These are phyloP conservation scores for Quercus tomentella DNA, from an alignment of 331 rosid species.

Conservation along the genomic window DNA sequence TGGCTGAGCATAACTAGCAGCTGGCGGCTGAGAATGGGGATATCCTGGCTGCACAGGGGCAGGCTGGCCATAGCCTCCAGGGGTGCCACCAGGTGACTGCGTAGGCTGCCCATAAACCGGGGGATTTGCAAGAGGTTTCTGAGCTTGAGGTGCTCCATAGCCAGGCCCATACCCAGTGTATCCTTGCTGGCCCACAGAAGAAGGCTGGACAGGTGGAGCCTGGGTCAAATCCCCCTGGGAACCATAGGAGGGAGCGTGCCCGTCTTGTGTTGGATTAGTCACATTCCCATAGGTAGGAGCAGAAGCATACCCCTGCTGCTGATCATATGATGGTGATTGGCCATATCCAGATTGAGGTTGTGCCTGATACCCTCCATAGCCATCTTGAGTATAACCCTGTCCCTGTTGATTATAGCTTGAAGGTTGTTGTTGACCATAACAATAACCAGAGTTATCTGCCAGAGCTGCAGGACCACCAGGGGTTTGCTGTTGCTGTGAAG, in stretches of 20 bases:
- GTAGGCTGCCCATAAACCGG: slow-evolving; percentile 71
- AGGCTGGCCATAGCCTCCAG: slow-evolving; percentile 64
- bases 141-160: slow-evolving; percentile 70
- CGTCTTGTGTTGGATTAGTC: slow-evolving; percentile 63
- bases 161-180: slow-evolving; percentile 60
- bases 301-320: slow-evolving; percentile 76
- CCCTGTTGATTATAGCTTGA: slow-evolving; percentile 81
- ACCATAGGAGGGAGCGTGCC: slow-evolving; percentile 56
- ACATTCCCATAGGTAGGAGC: slow-evolving; percentile 59
- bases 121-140: slow-evolving; percentile 63
- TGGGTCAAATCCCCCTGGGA: slow-evolving; percentile 73
- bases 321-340: slow-evolving; percentile 81
- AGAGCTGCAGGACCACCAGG: slow-evolving; percentile 67
- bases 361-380: slow-evolving; percentile 70
- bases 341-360: slow-evolving; percentile 81
- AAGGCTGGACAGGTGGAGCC: slow-evolving; percentile 52
- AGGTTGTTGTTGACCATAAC: slow-evolving; percentile 60
- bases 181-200: slow-evolving; percentile 49
- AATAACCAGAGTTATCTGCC: slow-evolving; percentile 53
- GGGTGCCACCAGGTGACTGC: slow-evolving; percentile 57
- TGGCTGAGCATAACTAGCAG: slow-evolving; percentile 61
- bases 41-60: slow-evolving; percentile 51
- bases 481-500: slow-evolving; percentile 63
- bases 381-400: slow-evolving; percentile 78
- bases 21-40: slow-evolving; percentile 63